phyloP scores from a whole-genome alignment of 2,329 filamentous ascomycete species.

The Apiospora marii region DNA sequence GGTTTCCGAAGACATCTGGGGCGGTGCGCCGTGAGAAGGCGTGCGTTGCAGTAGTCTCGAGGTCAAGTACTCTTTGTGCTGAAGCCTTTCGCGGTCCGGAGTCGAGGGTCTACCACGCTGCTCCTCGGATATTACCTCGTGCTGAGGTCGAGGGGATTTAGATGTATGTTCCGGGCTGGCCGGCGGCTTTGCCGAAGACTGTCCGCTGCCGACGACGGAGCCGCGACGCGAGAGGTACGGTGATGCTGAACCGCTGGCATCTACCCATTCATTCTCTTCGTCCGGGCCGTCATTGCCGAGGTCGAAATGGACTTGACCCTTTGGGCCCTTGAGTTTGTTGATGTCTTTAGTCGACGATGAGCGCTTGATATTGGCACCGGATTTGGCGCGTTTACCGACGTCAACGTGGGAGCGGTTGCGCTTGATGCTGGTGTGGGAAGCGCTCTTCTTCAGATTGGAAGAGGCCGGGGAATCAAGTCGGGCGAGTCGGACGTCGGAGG shows the following conservation, averaged over 20 bases:
- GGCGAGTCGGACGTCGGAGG: slow-evolving; percentile 59
- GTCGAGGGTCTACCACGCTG: slow-evolving; percentile 31
- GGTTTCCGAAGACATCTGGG: slow-evolving; percentile 69
- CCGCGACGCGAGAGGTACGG: slow-evolving; percentile 61
- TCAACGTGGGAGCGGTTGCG: slow-evolving; percentile 68
- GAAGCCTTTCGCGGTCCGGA: slow-evolving; percentile 51
- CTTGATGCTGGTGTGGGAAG: slow-evolving; percentile 63
- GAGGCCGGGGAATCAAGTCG: slow-evolving; percentile 48
- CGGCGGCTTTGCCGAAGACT: slow-evolving; percentile 52
- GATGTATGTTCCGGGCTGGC: slow-evolving; percentile 39
- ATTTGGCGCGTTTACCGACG: slow-evolving; percentile 59
- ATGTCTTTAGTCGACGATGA: slow-evolving; percentile 59
- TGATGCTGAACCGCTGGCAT: slow-evolving; percentile 69
- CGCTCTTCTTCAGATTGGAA: slow-evolving; percentile 58
- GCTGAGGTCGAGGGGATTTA: slow-evolving; percentile 42
- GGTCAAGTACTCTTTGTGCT: slow-evolving; percentile 72
- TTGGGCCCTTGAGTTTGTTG: slow-evolving; percentile 52
- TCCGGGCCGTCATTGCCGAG: slow-evolving; percentile 60
- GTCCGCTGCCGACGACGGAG: slow-evolving; percentile 58
- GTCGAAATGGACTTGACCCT: slow-evolving; percentile 68
- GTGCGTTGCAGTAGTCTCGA: slow-evolving; percentile 71
- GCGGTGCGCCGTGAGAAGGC: slow-evolving; percentile 67
- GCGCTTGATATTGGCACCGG: slow-evolving; percentile 60
- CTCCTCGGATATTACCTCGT: slow-evolving; percentile 26
- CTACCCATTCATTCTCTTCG: slow-evolving; percentile 69